phyloP scores from a whole-genome alignment of 106 monocot species.

The Posidonia australis region DNA sequence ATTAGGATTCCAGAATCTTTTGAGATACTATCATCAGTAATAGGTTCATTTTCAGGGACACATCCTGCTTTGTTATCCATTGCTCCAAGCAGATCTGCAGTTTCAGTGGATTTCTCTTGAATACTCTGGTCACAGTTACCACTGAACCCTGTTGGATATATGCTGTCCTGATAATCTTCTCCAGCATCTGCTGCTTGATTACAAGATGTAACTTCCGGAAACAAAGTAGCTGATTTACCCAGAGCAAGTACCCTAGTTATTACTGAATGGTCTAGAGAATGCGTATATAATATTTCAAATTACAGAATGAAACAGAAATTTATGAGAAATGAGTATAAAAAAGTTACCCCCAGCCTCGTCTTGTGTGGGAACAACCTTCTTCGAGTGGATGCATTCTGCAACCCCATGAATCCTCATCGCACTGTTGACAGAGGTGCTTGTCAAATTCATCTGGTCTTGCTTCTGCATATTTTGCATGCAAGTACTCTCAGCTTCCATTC shows the following conservation, averaged over 20 bases:
- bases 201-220: neutral
- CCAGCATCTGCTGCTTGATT: neutral
- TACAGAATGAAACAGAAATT: neutral
- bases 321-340: neutral
- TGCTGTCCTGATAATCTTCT: neutral
- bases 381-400: neutral
- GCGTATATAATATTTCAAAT: too few species aligned
- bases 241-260: neutral
- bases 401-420: too few species aligned
- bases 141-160: neutral
- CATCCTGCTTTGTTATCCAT: neutral
- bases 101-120: neutral
- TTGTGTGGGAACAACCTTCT: neutral
- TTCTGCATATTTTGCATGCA: conserved; percentile 9
- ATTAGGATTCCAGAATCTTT: neutral
- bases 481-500: conserved; percentile 49
- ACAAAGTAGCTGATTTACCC: neutral
- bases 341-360: neutral
- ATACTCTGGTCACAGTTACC: neutral
- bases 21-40: neutral
- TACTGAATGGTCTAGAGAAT: too few species aligned
- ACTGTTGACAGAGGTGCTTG: neutral
- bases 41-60: neutral
- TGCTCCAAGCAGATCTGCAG: conserved; percentile 8
- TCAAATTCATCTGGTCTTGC: neutral